Conservation (phyloP, 257 asterid species). For the Sherardia arvensis region DNA sequence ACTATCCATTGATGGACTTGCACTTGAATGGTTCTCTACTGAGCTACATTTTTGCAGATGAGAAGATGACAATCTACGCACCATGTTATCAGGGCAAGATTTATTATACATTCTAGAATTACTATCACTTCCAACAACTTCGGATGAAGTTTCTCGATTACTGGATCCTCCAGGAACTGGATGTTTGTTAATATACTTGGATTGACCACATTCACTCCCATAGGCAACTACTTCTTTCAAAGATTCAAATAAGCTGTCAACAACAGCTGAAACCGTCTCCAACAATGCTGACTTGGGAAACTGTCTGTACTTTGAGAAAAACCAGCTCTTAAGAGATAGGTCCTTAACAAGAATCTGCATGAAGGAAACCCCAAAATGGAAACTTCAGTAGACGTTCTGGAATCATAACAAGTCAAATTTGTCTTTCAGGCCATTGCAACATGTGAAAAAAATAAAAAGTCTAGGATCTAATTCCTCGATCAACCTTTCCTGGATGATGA, state of each 20-base stretch:
- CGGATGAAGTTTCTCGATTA: slow-evolving; percentile 42
- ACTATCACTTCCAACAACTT: slow-evolving; percentile 35
- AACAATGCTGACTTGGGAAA: slow-evolving; percentile 57
- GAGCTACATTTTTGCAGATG: slow-evolving; percentile 29
- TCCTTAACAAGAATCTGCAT: slow-evolving; percentile 71
- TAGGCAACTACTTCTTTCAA: slow-evolving; percentile 43
- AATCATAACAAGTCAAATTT: neutral
- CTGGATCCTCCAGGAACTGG: slow-evolving; percentile 29
- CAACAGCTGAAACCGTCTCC: slow-evolving; percentile 50
- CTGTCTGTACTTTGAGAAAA: slow-evolving; percentile 58
- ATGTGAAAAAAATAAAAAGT: neutral
- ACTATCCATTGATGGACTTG: slow-evolving; percentile 24
- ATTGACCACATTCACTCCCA: slow-evolving; percentile 34
- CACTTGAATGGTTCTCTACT: slow-evolving; percentile 23
- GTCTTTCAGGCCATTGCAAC: neutral
- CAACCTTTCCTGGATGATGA: neutral
- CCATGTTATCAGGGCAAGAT: slow-evolving; percentile 9
- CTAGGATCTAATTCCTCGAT: neutral
- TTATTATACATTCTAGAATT: slow-evolving; percentile 10
- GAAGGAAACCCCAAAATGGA: slow-evolving; percentile 15
- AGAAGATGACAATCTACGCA: slow-evolving; percentile 22
- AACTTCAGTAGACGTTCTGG: slow-evolving; percentile 20
- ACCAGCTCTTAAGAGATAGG: slow-evolving; percentile 39
- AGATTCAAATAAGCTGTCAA: slow-evolving; percentile 60
- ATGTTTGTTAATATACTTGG: slow-evolving; percentile 34